phyloP scores from a whole-genome alignment of 2,329 filamentous ascomycete genomes.

The Penicillium sp. region DNA sequence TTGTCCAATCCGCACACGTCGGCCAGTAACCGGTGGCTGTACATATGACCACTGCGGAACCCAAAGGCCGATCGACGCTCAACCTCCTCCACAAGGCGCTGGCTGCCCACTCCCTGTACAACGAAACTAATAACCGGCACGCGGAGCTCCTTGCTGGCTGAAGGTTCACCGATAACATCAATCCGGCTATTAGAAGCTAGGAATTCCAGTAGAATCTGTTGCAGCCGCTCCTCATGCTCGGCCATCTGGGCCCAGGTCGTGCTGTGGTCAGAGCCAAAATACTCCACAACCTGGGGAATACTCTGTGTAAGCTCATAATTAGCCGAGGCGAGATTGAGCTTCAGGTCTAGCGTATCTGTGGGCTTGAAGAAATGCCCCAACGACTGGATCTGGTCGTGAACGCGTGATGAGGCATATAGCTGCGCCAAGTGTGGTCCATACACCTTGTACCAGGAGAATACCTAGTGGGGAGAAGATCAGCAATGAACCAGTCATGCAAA shows the following conservation, averaged over 20 bases:
- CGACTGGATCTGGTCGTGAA: constrained; percentile 57
- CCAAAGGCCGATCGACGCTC: constrained; percentile 61
- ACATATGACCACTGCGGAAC: constrained; percentile 68
- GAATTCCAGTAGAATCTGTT: constrained; percentile 60
- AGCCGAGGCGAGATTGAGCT: constrained; percentile 66
- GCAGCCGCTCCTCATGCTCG: constrained; percentile 61
- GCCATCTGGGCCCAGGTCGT: constrained; percentile 54
- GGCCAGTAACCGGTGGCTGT: constrained; percentile 62
- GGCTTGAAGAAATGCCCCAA: constrained; percentile 69
- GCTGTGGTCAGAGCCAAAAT: constrained; percentile 51
- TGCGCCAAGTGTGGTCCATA: constrained; percentile 74
- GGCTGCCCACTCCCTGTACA: constrained; percentile 57
- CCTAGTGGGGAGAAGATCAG: constrained; percentile 20
- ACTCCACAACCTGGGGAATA: constrained; percentile 61
- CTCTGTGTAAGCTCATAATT: constrained; percentile 69
- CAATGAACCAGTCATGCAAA: background rate
- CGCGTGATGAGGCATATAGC: constrained; percentile 63
- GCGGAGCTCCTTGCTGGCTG: constrained; percentile 49
- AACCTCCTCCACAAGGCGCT: constrained; percentile 61
- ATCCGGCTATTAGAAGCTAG: constrained; percentile 54
- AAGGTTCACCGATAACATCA: constrained; percentile 60
- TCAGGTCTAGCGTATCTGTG: constrained; percentile 59
- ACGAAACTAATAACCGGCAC: constrained; percentile 69
- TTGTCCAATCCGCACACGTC: constrained; percentile 59
- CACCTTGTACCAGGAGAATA: constrained; percentile 81